Conservation (phyloP, 305 asterid species). For the Fraxinus sp. region DNA sequence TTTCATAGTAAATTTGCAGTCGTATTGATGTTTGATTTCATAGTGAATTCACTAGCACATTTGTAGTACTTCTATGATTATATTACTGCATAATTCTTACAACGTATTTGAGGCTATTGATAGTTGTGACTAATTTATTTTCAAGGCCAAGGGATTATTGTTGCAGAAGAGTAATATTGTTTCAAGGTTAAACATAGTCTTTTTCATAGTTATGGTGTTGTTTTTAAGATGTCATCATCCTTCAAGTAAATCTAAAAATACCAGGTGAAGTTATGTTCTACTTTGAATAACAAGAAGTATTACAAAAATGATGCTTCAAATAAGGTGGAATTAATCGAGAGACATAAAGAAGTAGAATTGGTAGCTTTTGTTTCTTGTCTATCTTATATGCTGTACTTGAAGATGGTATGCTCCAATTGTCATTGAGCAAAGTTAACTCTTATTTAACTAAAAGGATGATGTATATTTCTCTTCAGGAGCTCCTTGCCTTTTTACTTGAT, state of each 20-base stretch:
- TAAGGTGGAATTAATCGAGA: background rate
- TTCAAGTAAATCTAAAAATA: background rate
- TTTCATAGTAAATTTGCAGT: background rate
- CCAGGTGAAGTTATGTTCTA: background rate
- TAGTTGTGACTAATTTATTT: background rate
- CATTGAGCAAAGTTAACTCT: background rate
- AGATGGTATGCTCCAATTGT: background rate
- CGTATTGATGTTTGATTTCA: background rate
- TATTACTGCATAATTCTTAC: background rate
- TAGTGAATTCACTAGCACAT: background rate
- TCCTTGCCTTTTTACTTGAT: slow-evolving; percentile 91
- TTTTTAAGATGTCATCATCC: background rate
- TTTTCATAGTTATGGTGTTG: background rate
- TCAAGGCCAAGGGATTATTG: background rate
- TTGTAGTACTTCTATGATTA: background rate
- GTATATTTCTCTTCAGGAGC: slow-evolving; percentile 57
- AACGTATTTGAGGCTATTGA: background rate
- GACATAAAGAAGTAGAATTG: background rate
- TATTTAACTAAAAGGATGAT: slow-evolving; percentile 10
- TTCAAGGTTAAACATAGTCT: background rate
- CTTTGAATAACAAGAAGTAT: background rate
- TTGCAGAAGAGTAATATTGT: background rate
- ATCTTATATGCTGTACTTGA: slow-evolving; percentile 4
- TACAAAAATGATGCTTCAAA: background rate
- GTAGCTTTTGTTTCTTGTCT: background rate